phyloP scores from a whole-genome alignment of 495 filamentous ascomycete genomes.

The Penicillium simplicissimum region DNA sequence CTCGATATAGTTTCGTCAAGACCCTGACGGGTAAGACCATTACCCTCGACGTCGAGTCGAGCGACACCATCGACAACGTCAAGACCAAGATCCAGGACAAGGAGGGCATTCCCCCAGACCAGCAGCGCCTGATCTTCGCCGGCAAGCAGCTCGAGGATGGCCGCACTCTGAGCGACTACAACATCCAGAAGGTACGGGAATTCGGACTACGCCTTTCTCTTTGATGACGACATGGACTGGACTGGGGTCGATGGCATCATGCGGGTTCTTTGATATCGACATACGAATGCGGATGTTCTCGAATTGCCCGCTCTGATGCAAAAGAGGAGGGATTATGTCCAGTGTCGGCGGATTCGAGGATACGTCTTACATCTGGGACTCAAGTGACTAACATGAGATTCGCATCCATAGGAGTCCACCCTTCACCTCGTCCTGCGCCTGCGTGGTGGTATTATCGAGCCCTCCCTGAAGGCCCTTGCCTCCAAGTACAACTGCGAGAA shows the following conservation, averaged over 20 bases:
- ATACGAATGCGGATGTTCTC: not conserved
- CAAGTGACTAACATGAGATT: slow-evolving; percentile 31
- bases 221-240: slow-evolving; percentile 13
- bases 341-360: slow-evolving; percentile 1
- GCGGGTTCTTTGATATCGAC: slow-evolving; percentile 1
- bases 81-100: slow-evolving; percentile 99
- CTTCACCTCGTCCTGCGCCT: slow-evolving; percentile 99
- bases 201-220: slow-evolving; percentile 5
- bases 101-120: slow-evolving; percentile 98
- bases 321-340: slow-evolving; percentile 16
- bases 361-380: slow-evolving; percentile 8
- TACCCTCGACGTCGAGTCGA: slow-evolving; percentile 99
- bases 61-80: slow-evolving; percentile 98
- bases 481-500: slow-evolving; percentile 99
- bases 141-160: slow-evolving; percentile 99
- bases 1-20: slow-evolving; percentile 80
- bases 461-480: slow-evolving; percentile 95
- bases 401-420: slow-evolving; percentile 78
- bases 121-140: slow-evolving; percentile 99
- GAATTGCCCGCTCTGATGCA: not conserved
- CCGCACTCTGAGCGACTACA: slow-evolving; percentile 97
- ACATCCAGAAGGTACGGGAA: slow-evolving; percentile 93
- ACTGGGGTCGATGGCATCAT: slow-evolving; percentile 8
- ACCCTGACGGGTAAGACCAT: slow-evolving; percentile 99
- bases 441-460: slow-evolving; percentile 99